phyloP scores from a whole-genome alignment of 2,329 filamentous ascomycete species.

The Trichophyton verrucosum region DNA sequence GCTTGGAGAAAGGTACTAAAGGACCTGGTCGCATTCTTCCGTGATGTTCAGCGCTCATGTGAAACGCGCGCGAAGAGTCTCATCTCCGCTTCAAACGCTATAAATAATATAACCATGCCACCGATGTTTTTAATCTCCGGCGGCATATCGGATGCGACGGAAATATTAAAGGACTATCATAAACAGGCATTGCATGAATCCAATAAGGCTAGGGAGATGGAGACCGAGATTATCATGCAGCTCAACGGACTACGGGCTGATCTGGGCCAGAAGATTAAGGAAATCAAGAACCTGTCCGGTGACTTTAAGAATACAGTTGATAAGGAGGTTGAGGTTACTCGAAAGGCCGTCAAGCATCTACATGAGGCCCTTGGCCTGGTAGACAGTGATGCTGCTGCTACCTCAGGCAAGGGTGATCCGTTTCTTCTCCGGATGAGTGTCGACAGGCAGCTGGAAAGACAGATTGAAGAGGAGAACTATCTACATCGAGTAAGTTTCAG shows the following conservation, averaged over 20 bases:
- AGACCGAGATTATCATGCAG: constrained; percentile 80
- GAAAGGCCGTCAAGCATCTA: constrained; percentile 64
- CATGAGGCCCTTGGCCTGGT: constrained; percentile 69
- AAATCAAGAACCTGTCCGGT: constrained; percentile 84
- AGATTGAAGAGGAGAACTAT: constrained; percentile 96
- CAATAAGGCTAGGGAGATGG: constrained; percentile 79
- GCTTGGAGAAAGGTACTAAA: constrained; percentile 94
- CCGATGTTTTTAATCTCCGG: constrained; percentile 64
- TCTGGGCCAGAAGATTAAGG: constrained; percentile 90
- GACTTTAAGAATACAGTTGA: constrained; percentile 97
- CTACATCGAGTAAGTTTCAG: constrained; percentile 59
- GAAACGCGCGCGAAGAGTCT: constrained; percentile 73
- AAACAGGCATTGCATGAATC: constrained; percentile 66
- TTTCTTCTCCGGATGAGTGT: constrained; percentile 77
- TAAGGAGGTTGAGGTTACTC: constrained; percentile 80
- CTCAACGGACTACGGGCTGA: constrained; percentile 77
- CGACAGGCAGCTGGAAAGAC: constrained; percentile 79
- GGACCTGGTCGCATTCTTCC: constrained; percentile 85
- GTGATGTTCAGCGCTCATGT: constrained; percentile 80
- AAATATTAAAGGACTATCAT: constrained; percentile 71
- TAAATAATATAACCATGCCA: constrained; percentile 67
- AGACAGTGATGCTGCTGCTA: constrained; percentile 62
- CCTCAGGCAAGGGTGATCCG: constrained; percentile 79
- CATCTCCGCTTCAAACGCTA: constrained; percentile 67
- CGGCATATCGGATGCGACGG: constrained; percentile 76